Conservation (phyloP, 1,139 yeast genomes). For the Saccharomyces hybrid region DNA sequence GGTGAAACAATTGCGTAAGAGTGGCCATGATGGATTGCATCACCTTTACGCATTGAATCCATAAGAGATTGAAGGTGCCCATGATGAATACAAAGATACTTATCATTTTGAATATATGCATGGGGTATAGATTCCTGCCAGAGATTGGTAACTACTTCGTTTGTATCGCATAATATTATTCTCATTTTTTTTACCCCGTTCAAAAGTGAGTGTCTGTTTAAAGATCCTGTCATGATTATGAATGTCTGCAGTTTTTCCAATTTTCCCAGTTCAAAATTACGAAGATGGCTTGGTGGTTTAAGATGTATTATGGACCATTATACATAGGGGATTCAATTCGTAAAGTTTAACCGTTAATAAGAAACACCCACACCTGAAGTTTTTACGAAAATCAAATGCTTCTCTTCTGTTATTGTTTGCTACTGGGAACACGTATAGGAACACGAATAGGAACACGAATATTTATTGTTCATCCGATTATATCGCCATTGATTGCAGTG, state of each 20-base stretch:
- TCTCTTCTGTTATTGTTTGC: not conserved
- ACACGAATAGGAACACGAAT: not conserved
- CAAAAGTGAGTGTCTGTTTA: not conserved
- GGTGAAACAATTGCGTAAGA: slow-evolving; percentile 39
- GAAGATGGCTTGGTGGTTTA: not conserved
- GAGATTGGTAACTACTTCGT: slow-evolving; percentile 10
- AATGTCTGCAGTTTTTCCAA: not conserved
- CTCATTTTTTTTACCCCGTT: slow-evolving; percentile 4
- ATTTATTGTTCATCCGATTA: not conserved
- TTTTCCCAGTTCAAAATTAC: too few relatives aligned
- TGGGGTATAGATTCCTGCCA: slow-evolving; percentile 14
- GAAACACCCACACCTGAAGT: not conserved
- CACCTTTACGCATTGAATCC: slow-evolving; percentile 2
- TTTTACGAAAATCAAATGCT: not conserved
- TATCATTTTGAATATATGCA: slow-evolving; percentile 4
- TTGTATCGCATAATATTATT: slow-evolving; percentile 21
- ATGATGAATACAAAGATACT: slow-evolving; percentile 9
- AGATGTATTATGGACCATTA: not conserved
- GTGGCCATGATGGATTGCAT: slow-evolving; percentile 3
- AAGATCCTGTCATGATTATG: not conserved
- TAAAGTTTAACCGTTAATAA: not conserved
- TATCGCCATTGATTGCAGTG: not conserved
- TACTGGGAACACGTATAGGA: not conserved
- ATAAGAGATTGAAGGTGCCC: slow-evolving; percentile 14
- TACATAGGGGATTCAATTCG: not conserved